Conservation (phyloP, 78 protist species). For the Chrysochromulina parva region DNA sequence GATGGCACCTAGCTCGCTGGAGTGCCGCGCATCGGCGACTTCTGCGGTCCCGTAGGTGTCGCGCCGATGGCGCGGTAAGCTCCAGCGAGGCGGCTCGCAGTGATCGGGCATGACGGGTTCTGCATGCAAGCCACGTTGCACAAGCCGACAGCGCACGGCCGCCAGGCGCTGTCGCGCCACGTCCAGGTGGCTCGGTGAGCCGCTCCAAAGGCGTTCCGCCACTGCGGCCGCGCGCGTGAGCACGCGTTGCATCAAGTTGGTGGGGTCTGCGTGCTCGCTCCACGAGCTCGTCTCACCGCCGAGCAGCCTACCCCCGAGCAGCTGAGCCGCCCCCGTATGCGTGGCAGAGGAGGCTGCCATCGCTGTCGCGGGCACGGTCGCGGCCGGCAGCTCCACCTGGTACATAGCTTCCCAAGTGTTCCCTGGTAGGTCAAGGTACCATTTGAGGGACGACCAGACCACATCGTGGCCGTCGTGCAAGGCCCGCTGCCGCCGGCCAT, state of each 20-base stretch:
- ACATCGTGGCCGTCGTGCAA: neutral
- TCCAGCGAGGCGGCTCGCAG: neutral
- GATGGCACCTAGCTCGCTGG: too few relatives aligned
- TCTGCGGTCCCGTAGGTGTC: too few relatives aligned
- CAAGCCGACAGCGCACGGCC: neutral
- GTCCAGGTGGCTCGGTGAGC: neutral
- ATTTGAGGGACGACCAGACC: neutral
- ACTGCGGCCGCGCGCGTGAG: slow-evolving; percentile 70
- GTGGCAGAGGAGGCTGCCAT: neutral
- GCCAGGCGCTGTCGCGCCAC: neutral
- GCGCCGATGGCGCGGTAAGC: too few relatives aligned
- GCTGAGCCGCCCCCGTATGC: too few relatives aligned
- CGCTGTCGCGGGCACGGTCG: neutral
- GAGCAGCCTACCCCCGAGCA: neutral
- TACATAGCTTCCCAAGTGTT: slow-evolving; percentile 59
- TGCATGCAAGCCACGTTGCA: neutral
- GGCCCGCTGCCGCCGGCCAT: neutral
- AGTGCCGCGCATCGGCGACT: too few relatives aligned
- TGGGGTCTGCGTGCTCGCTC: slow-evolving; percentile 65
- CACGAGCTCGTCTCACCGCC: slow-evolving; percentile 68
- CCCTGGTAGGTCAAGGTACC: slow-evolving; percentile 61
- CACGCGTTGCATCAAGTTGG: slow-evolving; percentile 34
- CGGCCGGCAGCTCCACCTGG: slow-evolving; percentile 53
- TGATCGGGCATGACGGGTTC: neutral
- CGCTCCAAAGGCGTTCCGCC: slow-evolving; percentile 77